phyloP scores from a whole-genome alignment of 164 flowering plant genomes.

The Chimonanthus praecox region DNA sequence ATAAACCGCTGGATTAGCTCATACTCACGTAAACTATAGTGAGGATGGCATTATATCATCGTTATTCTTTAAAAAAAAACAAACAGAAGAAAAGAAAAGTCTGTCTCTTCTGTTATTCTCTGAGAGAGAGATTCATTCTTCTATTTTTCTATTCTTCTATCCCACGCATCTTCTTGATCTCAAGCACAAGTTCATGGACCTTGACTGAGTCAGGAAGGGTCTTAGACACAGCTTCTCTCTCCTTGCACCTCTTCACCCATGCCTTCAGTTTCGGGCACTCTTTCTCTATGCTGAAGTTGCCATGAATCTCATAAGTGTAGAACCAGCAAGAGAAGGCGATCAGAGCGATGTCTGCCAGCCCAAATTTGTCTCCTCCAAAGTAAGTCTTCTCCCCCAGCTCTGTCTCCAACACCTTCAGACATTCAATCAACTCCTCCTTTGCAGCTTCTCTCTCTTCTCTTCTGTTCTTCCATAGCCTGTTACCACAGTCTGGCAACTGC shows the following conservation, averaged over 20 bases:
- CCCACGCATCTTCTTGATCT: neutral
- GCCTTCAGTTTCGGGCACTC: too few relatives aligned
- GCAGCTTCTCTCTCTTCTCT: conserved; percentile 11
- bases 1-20: too few relatives aligned
- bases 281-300: too few relatives aligned
- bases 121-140: too few relatives aligned
- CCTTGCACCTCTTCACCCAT: neutral
- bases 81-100: too few relatives aligned
- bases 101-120: too few relatives aligned
- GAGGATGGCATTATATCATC: too few relatives aligned
- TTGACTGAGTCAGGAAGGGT: conserved; percentile 6
- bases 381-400: conserved; percentile 15
- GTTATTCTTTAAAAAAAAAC: too few relatives aligned
- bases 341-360: conserved; percentile 9
- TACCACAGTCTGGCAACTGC: neutral
- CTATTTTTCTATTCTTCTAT: neutral
- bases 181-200: conserved; percentile 1
- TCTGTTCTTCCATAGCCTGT: neutral
- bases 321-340: conserved; percentile 10
- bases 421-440: conserved; percentile 9
- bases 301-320: conserved; percentile 1
- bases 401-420: conserved; percentile 13
- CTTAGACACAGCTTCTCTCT: conserved; percentile 18
- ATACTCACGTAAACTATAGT: too few relatives aligned
- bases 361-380: conserved; percentile 16